Base-by-base conservation (phyloP, 177 flowering plant genomes). In the Vitis hybrid region DNA sequence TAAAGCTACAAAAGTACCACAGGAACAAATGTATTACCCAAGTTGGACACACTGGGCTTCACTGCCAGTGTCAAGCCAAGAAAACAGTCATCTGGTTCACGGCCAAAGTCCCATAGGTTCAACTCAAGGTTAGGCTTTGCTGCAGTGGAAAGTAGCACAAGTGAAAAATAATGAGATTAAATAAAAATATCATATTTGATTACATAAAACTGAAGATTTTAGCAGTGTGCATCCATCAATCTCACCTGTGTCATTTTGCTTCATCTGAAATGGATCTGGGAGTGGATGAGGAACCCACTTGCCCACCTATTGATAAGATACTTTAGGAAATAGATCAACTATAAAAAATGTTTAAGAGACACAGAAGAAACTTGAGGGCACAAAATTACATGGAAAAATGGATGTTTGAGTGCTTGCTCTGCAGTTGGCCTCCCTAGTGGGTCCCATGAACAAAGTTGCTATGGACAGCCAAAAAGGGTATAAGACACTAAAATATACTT, bases 51-150 rank as follows among this genome's bases (percentile, higher is more conserved):
- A 78, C 91, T 88, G 48, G 94, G 91, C 67, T 87, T 89, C 58
- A 93, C 90, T 18, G 90, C 97, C 80, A 93, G 78, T 45, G 94
- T 89, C 83, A 93, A 82, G 68, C 98, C 97, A 73, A 93, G 97
- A 76, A 83, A 91, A 77, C 92, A 87, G 63, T 93, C 97, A 74
- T 93, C 91, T 60, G 82, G 74, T 80, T 87, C 80, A 65, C 87
- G 71, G 55, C 82, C 87, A 69, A 88, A 89, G 80, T 88, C 87
- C 93, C 93, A 89, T 14, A 93, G 81, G 72, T 85, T 91, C 83
- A 93, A 75, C 79, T 93, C 98, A 70, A 93, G 98, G 81, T 91
- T 91, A 64, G 98, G 98, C 74, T 76, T 69, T 58, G 81, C 21
- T 56, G 78, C 92, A 86, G 81, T 51, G 49, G 52, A 66, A 51